Conservation (phyloP, 2,329 filamentous ascomycete species). For the Leptographium galeiforme region DNA sequence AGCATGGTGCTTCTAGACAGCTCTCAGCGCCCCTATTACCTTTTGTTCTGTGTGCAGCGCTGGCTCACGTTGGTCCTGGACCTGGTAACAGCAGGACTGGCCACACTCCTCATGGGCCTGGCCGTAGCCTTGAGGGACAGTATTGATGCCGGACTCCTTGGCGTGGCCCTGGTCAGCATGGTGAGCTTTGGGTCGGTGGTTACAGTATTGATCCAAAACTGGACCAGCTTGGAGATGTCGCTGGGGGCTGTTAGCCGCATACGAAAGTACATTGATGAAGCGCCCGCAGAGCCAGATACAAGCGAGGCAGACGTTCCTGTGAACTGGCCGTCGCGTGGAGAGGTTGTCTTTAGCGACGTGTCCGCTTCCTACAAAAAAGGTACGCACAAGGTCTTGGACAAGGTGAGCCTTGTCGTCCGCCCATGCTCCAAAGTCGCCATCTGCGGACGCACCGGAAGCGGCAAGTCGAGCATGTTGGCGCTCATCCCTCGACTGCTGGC, state of each 20-base stretch:
- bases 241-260: conserved; percentile 16
- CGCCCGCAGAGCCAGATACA: conserved; percentile 2
- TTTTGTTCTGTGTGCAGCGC: conserved; percentile 41
- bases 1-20: conserved; percentile 35
- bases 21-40: conserved; percentile 43
- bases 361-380: conserved; percentile 3
- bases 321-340: conserved; percentile 2
- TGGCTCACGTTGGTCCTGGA: conserved; percentile 32
- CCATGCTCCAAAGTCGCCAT: conserved; percentile 21
- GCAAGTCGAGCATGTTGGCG: conserved; percentile 19
- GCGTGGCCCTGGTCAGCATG: conserved; percentile 19
- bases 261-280: conserved; percentile 6
- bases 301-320: not conserved
- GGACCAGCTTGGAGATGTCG: conserved; percentile 15
- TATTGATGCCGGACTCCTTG: conserved; percentile 17
- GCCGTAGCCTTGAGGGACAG: conserved; percentile 19
- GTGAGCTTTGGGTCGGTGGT: conserved; percentile 13
- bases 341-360: not conserved
- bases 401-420: conserved; percentile 15
- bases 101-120: conserved; percentile 21
- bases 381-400: conserved; percentile 11
- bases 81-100: conserved; percentile 22
- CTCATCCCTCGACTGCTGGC: conserved; percentile 34
- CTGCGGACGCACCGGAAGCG: conserved; percentile 21
- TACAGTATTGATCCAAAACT: conserved; percentile 13